A percentile compares a stretch with the other conserved stretches of the same genome.
Evolutionary conservation across 345 rosid genomes (phyloP).

Genomic region (Kernera saxatilis): DNA sequence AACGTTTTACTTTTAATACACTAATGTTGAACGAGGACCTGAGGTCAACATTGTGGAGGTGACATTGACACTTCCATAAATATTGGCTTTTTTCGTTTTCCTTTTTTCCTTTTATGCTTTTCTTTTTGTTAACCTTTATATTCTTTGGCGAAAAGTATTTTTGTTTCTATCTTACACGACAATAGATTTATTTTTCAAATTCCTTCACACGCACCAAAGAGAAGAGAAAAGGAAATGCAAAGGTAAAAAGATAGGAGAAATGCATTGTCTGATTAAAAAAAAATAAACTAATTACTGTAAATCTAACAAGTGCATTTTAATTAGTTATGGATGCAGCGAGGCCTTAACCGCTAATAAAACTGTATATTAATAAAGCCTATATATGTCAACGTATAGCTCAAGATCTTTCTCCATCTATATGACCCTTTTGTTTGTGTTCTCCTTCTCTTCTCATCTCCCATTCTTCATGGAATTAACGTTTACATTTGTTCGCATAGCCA

Average conservation of each 20-base stretch:
- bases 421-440: background rate
- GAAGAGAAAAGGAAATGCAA: background rate
- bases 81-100: conserved; percentile 1
- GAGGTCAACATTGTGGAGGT: background rate
- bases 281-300: background rate
- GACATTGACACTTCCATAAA: conserved; percentile 18
- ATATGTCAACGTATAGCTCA: background rate
- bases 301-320: background rate
- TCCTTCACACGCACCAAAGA: background rate
- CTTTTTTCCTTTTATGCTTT: background rate
- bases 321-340: background rate
- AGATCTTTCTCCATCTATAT: background rate
- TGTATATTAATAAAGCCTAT: background rate
- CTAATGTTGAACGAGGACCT: background rate
- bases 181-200: background rate
- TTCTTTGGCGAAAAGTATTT: background rate
- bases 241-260: background rate
- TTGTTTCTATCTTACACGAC: background rate
- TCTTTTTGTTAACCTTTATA: background rate
- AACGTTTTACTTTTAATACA: background rate
- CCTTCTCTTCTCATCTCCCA: background rate
- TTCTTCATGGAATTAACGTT: background rate
- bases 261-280: background rate
- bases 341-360: background rate
- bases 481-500: conserved; percentile 1